phyloP scores from a whole-genome alignment of 345 rosid genomes.

The Gossypium stocksii region DNA sequence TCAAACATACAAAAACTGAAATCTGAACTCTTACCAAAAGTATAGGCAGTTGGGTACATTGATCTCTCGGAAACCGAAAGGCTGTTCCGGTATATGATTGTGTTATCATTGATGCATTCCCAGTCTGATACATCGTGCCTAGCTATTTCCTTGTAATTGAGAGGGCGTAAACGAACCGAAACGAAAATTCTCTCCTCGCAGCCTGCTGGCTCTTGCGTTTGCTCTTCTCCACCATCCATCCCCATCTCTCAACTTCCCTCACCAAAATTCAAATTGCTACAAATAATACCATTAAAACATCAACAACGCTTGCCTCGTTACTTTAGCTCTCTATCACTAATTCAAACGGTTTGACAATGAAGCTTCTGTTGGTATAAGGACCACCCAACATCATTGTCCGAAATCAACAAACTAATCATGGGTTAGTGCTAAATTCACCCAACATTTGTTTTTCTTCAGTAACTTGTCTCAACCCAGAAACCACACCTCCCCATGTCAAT shows the following conservation, averaged over 20 bases:
- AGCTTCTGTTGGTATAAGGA: constrained; percentile 24
- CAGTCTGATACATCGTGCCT: constrained; percentile 77
- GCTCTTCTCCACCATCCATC: constrained; percentile 47
- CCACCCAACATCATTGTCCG: constrained; percentile 33
- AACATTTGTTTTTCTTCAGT: constrained; percentile 23
- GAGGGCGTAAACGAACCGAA: constrained; percentile 83
- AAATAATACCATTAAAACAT: background rate
- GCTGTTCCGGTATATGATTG: constrained; percentile 62
- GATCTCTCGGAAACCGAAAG: constrained; percentile 81
- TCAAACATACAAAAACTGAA: constrained; percentile 7
- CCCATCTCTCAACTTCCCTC: constrained; percentile 41
- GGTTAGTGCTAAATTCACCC: constrained; percentile 32
- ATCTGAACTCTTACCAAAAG: constrained; percentile 62
- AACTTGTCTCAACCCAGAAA: constrained; percentile 31
- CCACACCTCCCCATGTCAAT: constrained; percentile 15
- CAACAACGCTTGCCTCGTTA: constrained; percentile 2
- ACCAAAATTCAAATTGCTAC: background rate
- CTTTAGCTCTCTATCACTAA: constrained; percentile 15
- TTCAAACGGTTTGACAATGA: constrained; percentile 13
- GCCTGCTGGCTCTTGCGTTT: constrained; percentile 37
- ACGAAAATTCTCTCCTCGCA: constrained; percentile 67
- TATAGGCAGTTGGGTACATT: constrained; percentile 80
- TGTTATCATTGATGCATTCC: constrained; percentile 77
- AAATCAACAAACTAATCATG: constrained; percentile 43
- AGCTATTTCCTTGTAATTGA: constrained; percentile 71